Evolutionary conservation across 148 eudicot species (phyloP), one percentile per base, ranked within the genome.

Genomic region (Tetragonia tetragonoides): DNA sequence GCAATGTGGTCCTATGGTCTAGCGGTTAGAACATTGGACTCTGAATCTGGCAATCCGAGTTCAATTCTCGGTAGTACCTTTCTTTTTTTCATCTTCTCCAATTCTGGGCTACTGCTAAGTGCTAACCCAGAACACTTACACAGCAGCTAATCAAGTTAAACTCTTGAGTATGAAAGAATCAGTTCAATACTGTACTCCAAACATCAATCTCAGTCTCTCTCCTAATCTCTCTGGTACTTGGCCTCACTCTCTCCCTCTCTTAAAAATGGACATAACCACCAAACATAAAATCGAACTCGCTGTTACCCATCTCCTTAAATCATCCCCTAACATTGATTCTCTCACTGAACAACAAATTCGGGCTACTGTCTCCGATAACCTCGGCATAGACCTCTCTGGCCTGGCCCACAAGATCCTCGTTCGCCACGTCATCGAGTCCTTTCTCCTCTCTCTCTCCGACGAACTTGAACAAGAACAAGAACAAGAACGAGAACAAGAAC

Each of bases 281-380:
- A 66, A 46, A 42, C 75, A 66, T 17, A 46, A 20, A 74, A 79
- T 86, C 78, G 73, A 64, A 40, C 17, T 56, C 40, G 77, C 87
- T 11, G 87, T 84, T 49, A 75, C 70, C 34, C 66, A 62, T 60
- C 74, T 84, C 81, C 74, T 86, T 10, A 77, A 84, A 6, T 54
- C 53, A 49, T 8, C 78, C 18, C 68, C 81, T 70, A 83, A 81
- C 77, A 40, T 84, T 34, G 83, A 84, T 21, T 56, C 78, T 59
- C 61, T 80, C 34, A 86, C 87, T 38, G 89, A 86, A 68, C 42
- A 46, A 28, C 74, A 73, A 21, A 80, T 86, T 37, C 83, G 89
- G 15, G 21, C 56, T 18, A 65, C 70, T 34, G 81, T 81, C 40
- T 81, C 88, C 54, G 42, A 21, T 4, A 68, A 78, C 68, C 85